A percentile compares a stretch with the other conserved stretches of the same genome.
Conservation (phyloP, 2,329 filamentous ascomycete species). For the Fusarium staphyleae region DNA sequence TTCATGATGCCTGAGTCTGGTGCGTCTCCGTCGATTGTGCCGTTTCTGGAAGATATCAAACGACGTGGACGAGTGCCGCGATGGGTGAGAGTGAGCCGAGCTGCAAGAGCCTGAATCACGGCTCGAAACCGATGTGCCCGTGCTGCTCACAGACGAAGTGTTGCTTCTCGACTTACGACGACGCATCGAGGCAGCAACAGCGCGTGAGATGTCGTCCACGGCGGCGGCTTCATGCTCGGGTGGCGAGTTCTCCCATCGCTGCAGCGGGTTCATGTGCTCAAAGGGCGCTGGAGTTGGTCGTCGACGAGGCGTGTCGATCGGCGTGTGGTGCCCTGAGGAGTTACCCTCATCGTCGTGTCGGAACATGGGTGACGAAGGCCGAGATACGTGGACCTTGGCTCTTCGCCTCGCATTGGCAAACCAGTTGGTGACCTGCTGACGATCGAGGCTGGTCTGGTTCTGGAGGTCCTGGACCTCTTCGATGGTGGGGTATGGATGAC, state of each 20-base stretch:
- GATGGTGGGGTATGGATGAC: conserved; percentile 83
- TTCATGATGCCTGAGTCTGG: conserved; percentile 20
- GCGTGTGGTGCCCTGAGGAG: conserved; percentile 19
- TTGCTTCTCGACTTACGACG: conserved; percentile 41
- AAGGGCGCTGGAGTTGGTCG: conserved; percentile 47
- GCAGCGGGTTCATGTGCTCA: conserved; percentile 39
- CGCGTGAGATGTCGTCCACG: conserved; percentile 44
- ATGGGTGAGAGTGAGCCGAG: conserved; percentile 21
- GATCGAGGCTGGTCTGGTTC: conserved; percentile 75
- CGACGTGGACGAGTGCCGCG: conserved; percentile 9
- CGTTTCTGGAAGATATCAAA: conserved; percentile 27
- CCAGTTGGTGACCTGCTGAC: conserved; percentile 86
- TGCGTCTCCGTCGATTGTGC: conserved; percentile 20
- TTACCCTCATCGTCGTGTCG: conserved; percentile 25
- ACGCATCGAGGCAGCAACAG: conserved; percentile 44
- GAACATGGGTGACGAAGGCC: conserved; percentile 36
- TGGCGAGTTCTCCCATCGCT: conserved; percentile 46
- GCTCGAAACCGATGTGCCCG: conserved; percentile 23
- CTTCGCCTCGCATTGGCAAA: conserved; percentile 83
- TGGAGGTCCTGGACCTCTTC: conserved; percentile 80
- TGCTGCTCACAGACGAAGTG: conserved; percentile 48
- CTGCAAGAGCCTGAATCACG: conserved; percentile 28
- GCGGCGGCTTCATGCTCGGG: conserved; percentile 45
- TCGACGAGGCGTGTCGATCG: conserved; percentile 65
- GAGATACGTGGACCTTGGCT: conserved; percentile 64